These are phyloP conservation scores for Vaccinium darrowii DNA, from an alignment of 148 eudicot genomes.

Conservation along the genomic window DNA sequence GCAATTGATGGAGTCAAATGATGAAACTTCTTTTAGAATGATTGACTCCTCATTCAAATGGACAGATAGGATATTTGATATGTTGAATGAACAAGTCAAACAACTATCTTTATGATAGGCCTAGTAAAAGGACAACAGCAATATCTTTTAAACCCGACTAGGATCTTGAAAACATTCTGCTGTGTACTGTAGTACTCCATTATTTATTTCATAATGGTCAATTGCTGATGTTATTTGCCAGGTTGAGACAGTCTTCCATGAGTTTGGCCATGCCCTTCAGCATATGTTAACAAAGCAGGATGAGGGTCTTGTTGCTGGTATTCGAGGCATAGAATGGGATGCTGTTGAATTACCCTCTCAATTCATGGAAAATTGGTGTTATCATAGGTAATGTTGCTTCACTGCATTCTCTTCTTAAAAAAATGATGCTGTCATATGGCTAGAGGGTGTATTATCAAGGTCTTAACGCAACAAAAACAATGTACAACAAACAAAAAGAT, in stretches of 20 bases:
- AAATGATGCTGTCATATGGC: background rate
- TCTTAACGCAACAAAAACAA: background rate
- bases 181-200: background rate
- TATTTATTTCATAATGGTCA: background rate
- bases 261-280: constrained; percentile 99
- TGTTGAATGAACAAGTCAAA: background rate
- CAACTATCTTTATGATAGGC: background rate
- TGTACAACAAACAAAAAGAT: background rate
- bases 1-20: constrained; percentile 2
- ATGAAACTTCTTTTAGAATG: background rate
- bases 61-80: background rate
- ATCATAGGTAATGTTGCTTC: constrained; percentile 65
- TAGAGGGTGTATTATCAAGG: background rate
- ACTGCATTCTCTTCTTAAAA: background rate
- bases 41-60: background rate
- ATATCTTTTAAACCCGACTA: background rate
- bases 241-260: constrained; percentile 99
- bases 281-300: constrained; percentile 97
- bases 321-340: constrained; percentile 97
- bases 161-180: background rate
- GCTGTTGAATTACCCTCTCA: constrained; percentile 99
- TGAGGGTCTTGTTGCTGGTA: constrained; percentile 98
- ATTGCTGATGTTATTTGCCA: constrained; percentile 18
- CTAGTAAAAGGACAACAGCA: background rate
- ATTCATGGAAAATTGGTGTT: constrained; percentile 99